Percentiles rank a stretch among this genome's conserved stretches.
phyloP scores from a whole-genome alignment of 345 rosid genomes.

The Hibiscus trionum region DNA sequence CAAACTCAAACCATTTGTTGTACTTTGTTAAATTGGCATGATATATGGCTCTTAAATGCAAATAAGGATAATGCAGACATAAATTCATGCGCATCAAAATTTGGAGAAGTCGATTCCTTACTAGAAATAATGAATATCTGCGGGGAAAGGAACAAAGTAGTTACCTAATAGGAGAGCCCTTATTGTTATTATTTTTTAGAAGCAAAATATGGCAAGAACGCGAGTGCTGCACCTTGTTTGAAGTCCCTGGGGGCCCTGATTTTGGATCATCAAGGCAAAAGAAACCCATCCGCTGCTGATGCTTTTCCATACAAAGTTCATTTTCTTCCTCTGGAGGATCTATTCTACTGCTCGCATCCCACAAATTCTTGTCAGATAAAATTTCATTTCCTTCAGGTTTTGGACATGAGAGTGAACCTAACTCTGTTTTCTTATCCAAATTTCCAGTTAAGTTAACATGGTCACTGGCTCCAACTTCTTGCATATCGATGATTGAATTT shows the following conservation, averaged over 20 bases:
- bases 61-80: neutral
- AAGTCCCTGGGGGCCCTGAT: neutral
- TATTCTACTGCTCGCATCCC: constrained; percentile 51
- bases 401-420: constrained; percentile 14
- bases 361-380: constrained; percentile 27
- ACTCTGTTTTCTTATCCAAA: constrained; percentile 17
- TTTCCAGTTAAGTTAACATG: constrained; percentile 14
- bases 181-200: constrained; percentile 43
- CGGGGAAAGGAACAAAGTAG: constrained; percentile 13
- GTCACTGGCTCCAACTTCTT: constrained; percentile 24
- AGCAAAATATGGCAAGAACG: constrained; percentile 64
- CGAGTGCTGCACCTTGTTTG: constrained; percentile 33
- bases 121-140: neutral
- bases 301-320: constrained; percentile 55
- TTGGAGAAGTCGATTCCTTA: neutral
- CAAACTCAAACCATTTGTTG: neutral
- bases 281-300: constrained; percentile 38
- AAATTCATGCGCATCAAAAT: neutral
- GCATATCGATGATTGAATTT: constrained; percentile 15
- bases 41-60: neutral
- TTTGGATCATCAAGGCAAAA: constrained; percentile 44
- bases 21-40: neutral
- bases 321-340: constrained; percentile 55
- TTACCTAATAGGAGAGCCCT: constrained; percentile 46
- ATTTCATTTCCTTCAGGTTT: constrained; percentile 19